phyloP scores from a whole-genome alignment of 1,284 basidiomycete species.

The Heterobasidion irregulare region DNA sequence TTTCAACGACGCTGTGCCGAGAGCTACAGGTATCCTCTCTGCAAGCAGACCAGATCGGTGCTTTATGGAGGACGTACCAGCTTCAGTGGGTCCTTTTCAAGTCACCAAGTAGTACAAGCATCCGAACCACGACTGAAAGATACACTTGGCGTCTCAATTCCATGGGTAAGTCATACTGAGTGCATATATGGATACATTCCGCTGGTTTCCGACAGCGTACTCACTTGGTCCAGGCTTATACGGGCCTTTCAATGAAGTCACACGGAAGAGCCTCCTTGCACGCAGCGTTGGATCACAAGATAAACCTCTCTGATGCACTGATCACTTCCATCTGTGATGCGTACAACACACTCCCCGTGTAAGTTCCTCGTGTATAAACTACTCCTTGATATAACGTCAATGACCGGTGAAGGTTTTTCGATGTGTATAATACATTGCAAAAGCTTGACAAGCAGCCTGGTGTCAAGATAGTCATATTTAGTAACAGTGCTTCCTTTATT shows the following conservation, averaged over 20 bases:
- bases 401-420: slow-evolving; percentile 15
- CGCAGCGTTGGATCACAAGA: slow-evolving; percentile 16
- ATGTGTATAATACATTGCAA: slow-evolving; percentile 14
- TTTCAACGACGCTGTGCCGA: slow-evolving; percentile 10
- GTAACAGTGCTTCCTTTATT: slow-evolving; percentile 18
- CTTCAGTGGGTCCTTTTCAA: slow-evolving; percentile 19
- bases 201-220: neutral
- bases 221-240: slow-evolving; percentile 15
- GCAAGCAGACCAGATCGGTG: slow-evolving; percentile 14
- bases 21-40: slow-evolving; percentile 9
- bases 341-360: slow-evolving; percentile 19
- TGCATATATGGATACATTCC: neutral
- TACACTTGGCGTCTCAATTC: slow-evolving; percentile 26
- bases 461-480: slow-evolving; percentile 19
- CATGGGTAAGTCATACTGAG: slow-evolving; percentile 17
- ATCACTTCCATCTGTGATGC: slow-evolving; percentile 15
- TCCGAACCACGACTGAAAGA: slow-evolving; percentile 8
- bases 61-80: slow-evolving; percentile 21
- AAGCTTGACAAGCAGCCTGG: slow-evolving; percentile 10
- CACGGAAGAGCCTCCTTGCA: slow-evolving; percentile 19
- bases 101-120: neutral
- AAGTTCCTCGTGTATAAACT: slow-evolving; percentile 4
- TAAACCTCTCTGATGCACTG: slow-evolving; percentile 8
- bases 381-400: neutral
- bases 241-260: slow-evolving; percentile 22